These are phyloP conservation scores for Neurospora sp. DNA, from an alignment of 495 filamentous ascomycete genomes.

Conservation along the genomic window DNA sequence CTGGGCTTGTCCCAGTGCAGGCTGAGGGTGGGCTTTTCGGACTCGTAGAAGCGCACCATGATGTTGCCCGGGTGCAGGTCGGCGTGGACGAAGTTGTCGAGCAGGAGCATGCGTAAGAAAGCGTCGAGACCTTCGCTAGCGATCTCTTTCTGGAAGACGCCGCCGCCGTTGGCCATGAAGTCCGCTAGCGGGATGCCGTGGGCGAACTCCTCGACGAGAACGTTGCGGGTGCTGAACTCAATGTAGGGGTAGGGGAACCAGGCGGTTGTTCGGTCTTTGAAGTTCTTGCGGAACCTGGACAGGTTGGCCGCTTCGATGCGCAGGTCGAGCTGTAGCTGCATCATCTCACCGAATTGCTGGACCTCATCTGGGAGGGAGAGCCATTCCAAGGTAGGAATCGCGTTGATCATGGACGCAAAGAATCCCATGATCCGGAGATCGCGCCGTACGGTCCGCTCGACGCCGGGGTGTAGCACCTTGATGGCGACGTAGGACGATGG, in stretches of 20 bases:
- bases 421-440: slow-evolving; percentile 91
- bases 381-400: slow-evolving; percentile 94
- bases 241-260: slow-evolving; percentile 94
- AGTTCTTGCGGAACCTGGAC: slow-evolving; percentile 79
- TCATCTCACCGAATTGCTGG: slow-evolving; percentile 92
- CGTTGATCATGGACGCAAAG: slow-evolving; percentile 78
- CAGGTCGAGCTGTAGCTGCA: slow-evolving; percentile 90
- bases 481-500: slow-evolving; percentile 91
- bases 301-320: slow-evolving; percentile 92
- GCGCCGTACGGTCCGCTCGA: slow-evolving; percentile 78
- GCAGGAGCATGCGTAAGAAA: slow-evolving; percentile 94
- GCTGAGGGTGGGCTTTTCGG: slow-evolving; percentile 56
- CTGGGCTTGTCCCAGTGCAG: slow-evolving; percentile 25
- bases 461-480: slow-evolving; percentile 89
- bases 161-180: slow-evolving; percentile 85
- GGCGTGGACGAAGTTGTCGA: slow-evolving; percentile 98
- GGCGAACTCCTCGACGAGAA: slow-evolving; percentile 93
- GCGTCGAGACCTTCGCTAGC: slow-evolving; percentile 93
- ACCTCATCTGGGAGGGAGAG: slow-evolving; percentile 94
- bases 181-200: slow-evolving; percentile 84
- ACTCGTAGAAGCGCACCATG: slow-evolving; percentile 97
- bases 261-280: slow-evolving; percentile 78
- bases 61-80: slow-evolving; percentile 98
- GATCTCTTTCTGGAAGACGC: slow-evolving; percentile 87
- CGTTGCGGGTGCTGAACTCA: slow-evolving; percentile 82